Conservation (phyloP, 495 filamentous ascomycete species). For the Staphylotrichum longicolle region DNA sequence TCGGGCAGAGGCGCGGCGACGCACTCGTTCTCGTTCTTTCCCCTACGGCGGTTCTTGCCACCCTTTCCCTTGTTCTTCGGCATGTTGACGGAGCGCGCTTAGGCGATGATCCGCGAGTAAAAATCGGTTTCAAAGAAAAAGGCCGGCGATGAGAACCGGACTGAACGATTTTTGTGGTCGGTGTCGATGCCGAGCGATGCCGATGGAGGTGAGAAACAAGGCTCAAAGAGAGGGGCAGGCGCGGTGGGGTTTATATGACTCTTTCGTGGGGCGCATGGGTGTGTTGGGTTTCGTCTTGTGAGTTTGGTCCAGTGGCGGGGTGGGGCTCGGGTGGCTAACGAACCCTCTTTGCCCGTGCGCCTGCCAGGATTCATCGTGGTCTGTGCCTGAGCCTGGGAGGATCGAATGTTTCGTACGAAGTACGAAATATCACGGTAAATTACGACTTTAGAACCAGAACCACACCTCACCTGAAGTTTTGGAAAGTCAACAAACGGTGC, state of each 20-base stretch:
- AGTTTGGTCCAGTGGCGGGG: slow-evolving; percentile 15
- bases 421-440: too few species aligned
- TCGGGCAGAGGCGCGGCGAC: slow-evolving; percentile 5
- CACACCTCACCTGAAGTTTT: too few species aligned
- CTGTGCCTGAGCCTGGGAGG: not conserved
- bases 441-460: too few species aligned
- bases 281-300: slow-evolving; percentile 23
- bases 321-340: slow-evolving; percentile 5
- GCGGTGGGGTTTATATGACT: slow-evolving; percentile 26
- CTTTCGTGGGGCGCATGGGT: slow-evolving; percentile 23
- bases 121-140: not conserved
- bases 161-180: slow-evolving; percentile 4
- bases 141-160: slow-evolving; percentile 1
- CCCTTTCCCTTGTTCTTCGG: slow-evolving; percentile 59
- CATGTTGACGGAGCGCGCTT: slow-evolving; percentile 26
- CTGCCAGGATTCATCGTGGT: not conserved
- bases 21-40: slow-evolving; percentile 94
- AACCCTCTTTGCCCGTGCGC: not conserved
- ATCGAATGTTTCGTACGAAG: too few species aligned
- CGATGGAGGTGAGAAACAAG: slow-evolving; percentile 16
- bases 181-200: slow-evolving; percentile 11
- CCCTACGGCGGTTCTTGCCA: slow-evolving; percentile 96
- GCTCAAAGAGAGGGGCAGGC: slow-evolving; percentile 21
- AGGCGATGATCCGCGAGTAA: not conserved
- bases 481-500: too few species aligned